phyloP scores from a whole-genome alignment of 2,329 filamentous ascomycete species.

The Pseudocercospora musae region DNA sequence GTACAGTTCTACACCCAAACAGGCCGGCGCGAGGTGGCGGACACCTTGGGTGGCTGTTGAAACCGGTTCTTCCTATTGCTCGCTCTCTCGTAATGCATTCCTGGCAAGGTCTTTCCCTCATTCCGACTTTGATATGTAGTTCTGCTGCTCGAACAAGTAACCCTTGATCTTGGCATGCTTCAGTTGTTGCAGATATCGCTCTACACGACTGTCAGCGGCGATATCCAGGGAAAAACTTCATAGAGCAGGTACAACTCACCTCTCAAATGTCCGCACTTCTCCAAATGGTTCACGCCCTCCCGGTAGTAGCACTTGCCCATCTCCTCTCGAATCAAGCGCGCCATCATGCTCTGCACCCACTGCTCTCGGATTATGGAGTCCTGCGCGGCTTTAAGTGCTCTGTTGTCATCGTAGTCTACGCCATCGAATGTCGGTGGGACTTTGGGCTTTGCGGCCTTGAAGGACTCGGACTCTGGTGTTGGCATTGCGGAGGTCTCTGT shows the following conservation, averaged over 20 bases:
- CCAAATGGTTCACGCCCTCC: constrained; percentile 82
- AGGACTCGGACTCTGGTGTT: constrained; percentile 76
- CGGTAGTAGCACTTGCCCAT: constrained; percentile 80
- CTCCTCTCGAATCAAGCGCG: constrained; percentile 75
- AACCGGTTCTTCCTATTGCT: background rate
- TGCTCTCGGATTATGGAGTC: constrained; percentile 80
- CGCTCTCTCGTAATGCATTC: background rate
- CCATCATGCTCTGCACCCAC: constrained; percentile 90
- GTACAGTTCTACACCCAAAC: background rate
- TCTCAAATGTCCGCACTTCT: constrained; percentile 79
- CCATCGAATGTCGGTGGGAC: constrained; percentile 81
- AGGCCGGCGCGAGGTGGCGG: background rate
- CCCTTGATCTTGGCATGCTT: constrained; percentile 75
- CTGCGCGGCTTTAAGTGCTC: constrained; percentile 75
- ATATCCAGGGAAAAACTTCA: background rate
- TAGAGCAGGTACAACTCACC: constrained; percentile 54
- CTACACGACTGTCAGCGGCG: constrained; percentile 44
- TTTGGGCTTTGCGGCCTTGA: constrained; percentile 78
- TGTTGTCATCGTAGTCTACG: constrained; percentile 81
- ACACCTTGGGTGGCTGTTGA: background rate
- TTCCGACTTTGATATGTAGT: constrained; percentile 50
- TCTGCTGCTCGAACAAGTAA: constrained; percentile 75
- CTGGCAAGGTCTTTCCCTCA: background rate
- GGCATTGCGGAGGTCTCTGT: constrained; percentile 55
- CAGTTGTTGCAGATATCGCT: constrained; percentile 74